A percentile compares a stretch with the other conserved stretches of the same genome.
Conservation (phyloP, 129 eudicot genomes). For the Oenanthe sinensis region DNA sequence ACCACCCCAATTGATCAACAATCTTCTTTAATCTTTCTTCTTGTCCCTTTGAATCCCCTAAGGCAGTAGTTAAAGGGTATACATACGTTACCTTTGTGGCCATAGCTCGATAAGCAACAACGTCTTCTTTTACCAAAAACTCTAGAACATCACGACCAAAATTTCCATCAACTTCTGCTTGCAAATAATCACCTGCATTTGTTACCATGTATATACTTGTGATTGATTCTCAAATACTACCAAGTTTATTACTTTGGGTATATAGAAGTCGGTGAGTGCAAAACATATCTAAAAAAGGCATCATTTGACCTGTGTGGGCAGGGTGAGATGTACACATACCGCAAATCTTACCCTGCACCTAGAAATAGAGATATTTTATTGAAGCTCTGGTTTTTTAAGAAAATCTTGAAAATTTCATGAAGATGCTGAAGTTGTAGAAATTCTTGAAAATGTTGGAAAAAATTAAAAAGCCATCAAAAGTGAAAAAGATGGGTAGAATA, state of each 20-base stretch:
- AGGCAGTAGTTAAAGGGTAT: constrained; percentile 90
- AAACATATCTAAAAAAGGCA: background rate
- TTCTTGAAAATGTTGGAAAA: background rate
- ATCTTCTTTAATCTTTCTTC: constrained; percentile 77
- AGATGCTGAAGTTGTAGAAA: background rate
- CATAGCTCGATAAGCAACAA: constrained; percentile 80
- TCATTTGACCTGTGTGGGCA: background rate
- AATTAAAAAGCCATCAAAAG: background rate
- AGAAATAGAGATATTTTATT: background rate
- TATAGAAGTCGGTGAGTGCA: no score
- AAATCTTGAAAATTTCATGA: background rate
- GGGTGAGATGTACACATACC: background rate
- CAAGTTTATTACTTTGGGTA: background rate
- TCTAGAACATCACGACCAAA: constrained; percentile 85
- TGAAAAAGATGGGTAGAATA: background rate
- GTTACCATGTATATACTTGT: background rate
- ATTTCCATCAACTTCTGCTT: constrained; percentile 85
- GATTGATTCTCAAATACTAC: background rate
- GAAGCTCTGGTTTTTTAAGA: background rate
- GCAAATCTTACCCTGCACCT: background rate
- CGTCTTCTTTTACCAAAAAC: constrained; percentile 69
- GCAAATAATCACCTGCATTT: constrained; percentile 58
- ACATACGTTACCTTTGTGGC: constrained; percentile 82
- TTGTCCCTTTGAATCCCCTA: constrained; percentile 95
- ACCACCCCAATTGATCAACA: constrained; percentile 71